Conservation (phyloP, 768 basidiomycete genomes). For the Leucocoprinus leucothites region DNA sequence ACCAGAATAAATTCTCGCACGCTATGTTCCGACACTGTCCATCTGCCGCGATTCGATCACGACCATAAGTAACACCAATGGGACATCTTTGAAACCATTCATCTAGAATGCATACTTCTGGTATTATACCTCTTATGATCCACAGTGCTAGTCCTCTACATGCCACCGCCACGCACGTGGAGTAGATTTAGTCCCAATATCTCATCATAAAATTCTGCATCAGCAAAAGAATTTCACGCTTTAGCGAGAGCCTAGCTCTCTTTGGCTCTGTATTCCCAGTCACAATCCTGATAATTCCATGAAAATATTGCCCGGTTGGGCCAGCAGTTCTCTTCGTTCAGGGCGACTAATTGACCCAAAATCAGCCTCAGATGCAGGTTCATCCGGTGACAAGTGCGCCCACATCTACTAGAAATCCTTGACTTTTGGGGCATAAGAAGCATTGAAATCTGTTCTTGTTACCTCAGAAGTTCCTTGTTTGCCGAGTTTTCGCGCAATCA, state of each 20-base stretch:
- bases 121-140: not conserved
- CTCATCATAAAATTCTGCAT: too few relatives aligned
- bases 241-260: not conserved
- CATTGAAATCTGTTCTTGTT: not conserved
- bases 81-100: too few relatives aligned
- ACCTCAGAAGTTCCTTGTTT: not conserved
- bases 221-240: too few relatives aligned
- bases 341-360: not conserved
- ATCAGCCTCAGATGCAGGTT: not conserved
- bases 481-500: not conserved
- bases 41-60: too few relatives aligned
- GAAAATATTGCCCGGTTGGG: not conserved
- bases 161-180: not conserved
- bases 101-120: too few relatives aligned
- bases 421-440: conserved; percentile 2
- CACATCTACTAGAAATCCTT: not conserved
- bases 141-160: not conserved
- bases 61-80: too few relatives aligned
- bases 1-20: not conserved
- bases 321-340: not conserved
- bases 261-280: not conserved
- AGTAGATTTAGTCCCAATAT: too few relatives aligned
- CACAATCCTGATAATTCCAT: not conserved
- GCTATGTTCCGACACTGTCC: not conserved
- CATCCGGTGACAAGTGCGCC: not conserved